phyloP scores from a whole-genome alignment of 768 basidiomycete species.

The Boletellus ananas region DNA sequence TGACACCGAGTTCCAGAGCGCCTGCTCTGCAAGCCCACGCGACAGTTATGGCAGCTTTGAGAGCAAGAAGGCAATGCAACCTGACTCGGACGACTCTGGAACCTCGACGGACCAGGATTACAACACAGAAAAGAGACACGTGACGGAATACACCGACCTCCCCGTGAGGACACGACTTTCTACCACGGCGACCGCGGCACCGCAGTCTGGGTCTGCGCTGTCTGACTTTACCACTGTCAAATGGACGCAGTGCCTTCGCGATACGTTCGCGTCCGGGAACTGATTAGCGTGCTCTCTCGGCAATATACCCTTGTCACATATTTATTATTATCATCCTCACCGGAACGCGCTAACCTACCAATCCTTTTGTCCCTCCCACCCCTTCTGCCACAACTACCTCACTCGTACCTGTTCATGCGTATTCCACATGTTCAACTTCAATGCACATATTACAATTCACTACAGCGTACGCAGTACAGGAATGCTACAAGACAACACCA shows the following conservation, averaged over 20 bases:
- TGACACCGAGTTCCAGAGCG: constrained; percentile 85
- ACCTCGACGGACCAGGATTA: constrained; percentile 31
- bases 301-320: constrained; percentile 26
- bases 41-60: constrained; percentile 55
- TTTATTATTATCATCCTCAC: constrained; percentile 17
- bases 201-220: constrained; percentile 36
- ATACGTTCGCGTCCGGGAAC: constrained; percentile 17
- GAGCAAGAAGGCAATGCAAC: constrained; percentile 20
- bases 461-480: constrained; percentile 21
- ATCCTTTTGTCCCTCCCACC: constrained; percentile 15
- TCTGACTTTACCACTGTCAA: constrained; percentile 38
- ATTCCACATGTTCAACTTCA: constrained; percentile 23
- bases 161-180: constrained; percentile 52
- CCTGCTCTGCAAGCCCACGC: constrained; percentile 73
- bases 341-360: constrained; percentile 14
- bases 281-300: constrained; percentile 17
- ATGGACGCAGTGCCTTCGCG: constrained; percentile 24
- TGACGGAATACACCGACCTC: constrained; percentile 34
- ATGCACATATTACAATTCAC: constrained; percentile 24
- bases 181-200: constrained; percentile 51
- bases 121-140: constrained; percentile 26
- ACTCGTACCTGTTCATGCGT: constrained; percentile 24
- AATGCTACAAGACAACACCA: constrained; percentile 22
- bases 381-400: constrained; percentile 16
- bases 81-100: constrained; percentile 30